Base-by-base conservation (phyloP, 2,329 filamentous ascomycete genomes). In the Knufia petricola region DNA sequence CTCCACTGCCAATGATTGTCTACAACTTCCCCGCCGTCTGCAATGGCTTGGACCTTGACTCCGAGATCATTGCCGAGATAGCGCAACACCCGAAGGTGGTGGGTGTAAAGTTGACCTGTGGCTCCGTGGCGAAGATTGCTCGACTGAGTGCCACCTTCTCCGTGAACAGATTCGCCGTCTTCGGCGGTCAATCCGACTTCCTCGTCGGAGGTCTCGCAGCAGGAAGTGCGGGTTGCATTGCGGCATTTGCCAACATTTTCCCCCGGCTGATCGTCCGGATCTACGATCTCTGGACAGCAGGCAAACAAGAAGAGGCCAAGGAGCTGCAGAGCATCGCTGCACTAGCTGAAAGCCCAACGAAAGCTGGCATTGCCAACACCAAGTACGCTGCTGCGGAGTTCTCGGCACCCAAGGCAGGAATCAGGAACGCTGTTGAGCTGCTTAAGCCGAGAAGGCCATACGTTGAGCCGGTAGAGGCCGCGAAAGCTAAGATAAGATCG, bases 171-270 rank as follows among this genome's bases (percentile, higher is more conserved):
- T 88, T 88, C 59, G 76, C 81, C 1, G 76, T 79, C 0, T 87
- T 79, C 58, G 83, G 82, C 1, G 85, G 85, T 0, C 83, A 87
- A 66, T 79, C 77, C 1, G 84, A 88, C 59, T 87, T 85, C 62
- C 64, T 87, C 32, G 66, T 80, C 23, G 75, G 71, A 1, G 76
- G 74, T 0, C 55, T 81, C 10, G 69, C 69, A 1, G 69, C 71
- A 2, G 77, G 77, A 1, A 70, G 68, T 17, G 69, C 72, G 0
- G 77, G 77, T 1, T 78, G 74, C 52, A 76, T 81, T 45, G 71
- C 74, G 1, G 76, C 72, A 1, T 79, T 80, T 58, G 74, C 71
- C 24, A 79, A 79, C 53, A 66, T 77, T 1, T 77, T 77, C 50
- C 76, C 75, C 0, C 74, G 72, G 58, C 71, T 75, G 0, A 69